Percentiles rank a stretch among this genome's conserved stretches.
Conservation (phyloP, 2,329 filamentous ascomycete genomes). For the Penicillium sp. region DNA sequence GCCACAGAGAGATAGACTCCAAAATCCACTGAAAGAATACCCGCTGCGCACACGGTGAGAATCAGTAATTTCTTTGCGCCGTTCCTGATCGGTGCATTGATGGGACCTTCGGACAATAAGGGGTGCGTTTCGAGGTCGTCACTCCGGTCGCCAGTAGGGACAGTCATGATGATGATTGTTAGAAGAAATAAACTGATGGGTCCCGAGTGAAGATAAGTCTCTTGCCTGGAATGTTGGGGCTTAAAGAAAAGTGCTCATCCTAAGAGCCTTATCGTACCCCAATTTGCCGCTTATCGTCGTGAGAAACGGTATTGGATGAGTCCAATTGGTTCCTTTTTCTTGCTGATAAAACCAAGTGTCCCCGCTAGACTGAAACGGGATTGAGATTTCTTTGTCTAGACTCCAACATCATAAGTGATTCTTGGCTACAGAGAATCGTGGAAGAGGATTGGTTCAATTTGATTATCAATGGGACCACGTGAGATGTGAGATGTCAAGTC, state of each 20-base stretch:
- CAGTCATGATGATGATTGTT: not conserved
- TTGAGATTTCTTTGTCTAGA: not conserved
- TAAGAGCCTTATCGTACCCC: not conserved
- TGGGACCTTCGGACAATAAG: not conserved
- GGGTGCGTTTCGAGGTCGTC: not conserved
- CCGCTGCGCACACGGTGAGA: constrained; percentile 12
- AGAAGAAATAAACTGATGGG: not conserved
- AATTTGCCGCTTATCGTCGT: not conserved
- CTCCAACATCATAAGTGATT: not conserved
- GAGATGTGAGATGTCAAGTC: too few species aligned
- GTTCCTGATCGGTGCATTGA: not conserved
- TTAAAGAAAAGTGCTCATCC: not conserved
- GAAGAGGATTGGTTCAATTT: too few species aligned
- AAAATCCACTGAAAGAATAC: constrained; percentile 22
- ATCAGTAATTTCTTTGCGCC: constrained; percentile 17
- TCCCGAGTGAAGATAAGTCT: not conserved
- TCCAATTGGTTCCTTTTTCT: not conserved
- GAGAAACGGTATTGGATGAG: not conserved
- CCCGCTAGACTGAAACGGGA: not conserved
- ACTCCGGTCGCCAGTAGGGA: not conserved
- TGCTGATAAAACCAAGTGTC: not conserved
- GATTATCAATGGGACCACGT: too few species aligned
- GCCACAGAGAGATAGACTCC: constrained; percentile 22
- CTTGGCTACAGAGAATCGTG: not conserved
- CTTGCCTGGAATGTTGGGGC: not conserved